These are phyloP conservation scores for Gracilaria caudata DNA, from an alignment of 23 red algal species.

Conservation along the genomic window DNA sequence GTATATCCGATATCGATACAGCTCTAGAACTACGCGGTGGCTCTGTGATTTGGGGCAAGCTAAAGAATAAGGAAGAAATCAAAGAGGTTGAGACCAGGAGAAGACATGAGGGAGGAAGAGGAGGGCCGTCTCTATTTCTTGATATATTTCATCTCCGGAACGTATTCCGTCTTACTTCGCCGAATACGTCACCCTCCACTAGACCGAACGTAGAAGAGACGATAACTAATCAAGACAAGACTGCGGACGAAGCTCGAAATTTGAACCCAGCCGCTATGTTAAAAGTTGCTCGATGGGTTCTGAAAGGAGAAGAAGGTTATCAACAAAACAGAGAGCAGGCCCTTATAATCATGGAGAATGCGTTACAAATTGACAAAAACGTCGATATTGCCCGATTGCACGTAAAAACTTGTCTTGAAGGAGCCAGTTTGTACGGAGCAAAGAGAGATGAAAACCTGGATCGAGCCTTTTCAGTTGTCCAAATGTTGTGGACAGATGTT, in stretches of 20 bases:
- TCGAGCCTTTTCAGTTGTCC: conserved; percentile 37
- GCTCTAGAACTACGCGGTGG: not conserved
- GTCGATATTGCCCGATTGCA: conserved; percentile 16
- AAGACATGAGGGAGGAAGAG: not conserved
- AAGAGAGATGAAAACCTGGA: conserved; percentile 32
- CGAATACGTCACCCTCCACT: too few relatives aligned
- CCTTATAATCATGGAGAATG: conserved; percentile 42
- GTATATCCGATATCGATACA: not conserved
- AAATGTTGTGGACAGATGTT: conserved; percentile 33
- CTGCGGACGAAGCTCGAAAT: not conserved
- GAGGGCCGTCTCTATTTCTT: not conserved
- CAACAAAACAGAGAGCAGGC: conserved; percentile 30
- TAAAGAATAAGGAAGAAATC: not conserved
- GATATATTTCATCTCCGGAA: not conserved
- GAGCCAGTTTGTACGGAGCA: not conserved
- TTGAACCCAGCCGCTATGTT: conserved; percentile 33
- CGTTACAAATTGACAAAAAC: conserved; percentile 25
- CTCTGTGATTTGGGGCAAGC: not conserved
- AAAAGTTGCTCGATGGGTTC: conserved; percentile 37
- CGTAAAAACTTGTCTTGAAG: conserved; percentile 45
- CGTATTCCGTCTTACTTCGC: too few relatives aligned
- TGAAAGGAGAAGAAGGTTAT: conserved; percentile 32
- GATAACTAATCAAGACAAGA: not conserved
- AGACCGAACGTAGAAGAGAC: not conserved
- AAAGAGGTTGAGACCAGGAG: not conserved